phyloP scores from a whole-genome alignment of 1,284 basidiomycete species.

The Trichosporon inkin region DNA sequence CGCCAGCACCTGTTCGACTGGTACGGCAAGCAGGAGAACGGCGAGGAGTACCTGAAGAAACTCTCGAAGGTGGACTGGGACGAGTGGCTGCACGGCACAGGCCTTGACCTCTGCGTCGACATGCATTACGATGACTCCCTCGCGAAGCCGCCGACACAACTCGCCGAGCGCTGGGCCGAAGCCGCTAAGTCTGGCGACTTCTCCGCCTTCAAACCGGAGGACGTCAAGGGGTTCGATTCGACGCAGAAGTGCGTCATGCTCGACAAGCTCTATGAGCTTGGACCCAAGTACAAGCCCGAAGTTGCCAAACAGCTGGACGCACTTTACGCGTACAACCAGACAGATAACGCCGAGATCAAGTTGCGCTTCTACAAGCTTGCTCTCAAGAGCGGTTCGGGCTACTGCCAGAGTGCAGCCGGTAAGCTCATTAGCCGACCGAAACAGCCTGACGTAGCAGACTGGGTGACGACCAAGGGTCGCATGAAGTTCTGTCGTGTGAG shows the following conservation, averaged over 20 bases:
- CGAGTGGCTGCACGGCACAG: constrained; percentile 85
- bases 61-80: constrained; percentile 76
- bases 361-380: constrained; percentile 55
- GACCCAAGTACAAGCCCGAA: constrained; percentile 28
- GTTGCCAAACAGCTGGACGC: constrained; percentile 49
- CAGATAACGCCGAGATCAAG: constrained; percentile 53
- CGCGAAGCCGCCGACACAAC: constrained; percentile 55
- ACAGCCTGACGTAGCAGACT: constrained; percentile 35
- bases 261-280: constrained; percentile 46
- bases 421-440: no score
- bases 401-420: constrained; percentile 52
- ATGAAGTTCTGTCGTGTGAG: constrained; percentile 52
- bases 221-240: constrained; percentile 42
- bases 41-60: constrained; percentile 61
- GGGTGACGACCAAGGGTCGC: constrained; percentile 54
- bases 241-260: constrained; percentile 53
- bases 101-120: constrained; percentile 68
- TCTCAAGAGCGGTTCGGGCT: constrained; percentile 51
- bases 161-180: constrained; percentile 73
- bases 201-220: constrained; percentile 40
- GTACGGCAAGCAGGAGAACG: constrained; percentile 58
- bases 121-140: constrained; percentile 79
- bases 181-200: constrained; percentile 56
- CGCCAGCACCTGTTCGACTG: constrained; percentile 77
- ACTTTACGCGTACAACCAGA: constrained; percentile 48